Conservation (phyloP, 305 asterid species). For the Fraxinus angustifolia region DNA sequence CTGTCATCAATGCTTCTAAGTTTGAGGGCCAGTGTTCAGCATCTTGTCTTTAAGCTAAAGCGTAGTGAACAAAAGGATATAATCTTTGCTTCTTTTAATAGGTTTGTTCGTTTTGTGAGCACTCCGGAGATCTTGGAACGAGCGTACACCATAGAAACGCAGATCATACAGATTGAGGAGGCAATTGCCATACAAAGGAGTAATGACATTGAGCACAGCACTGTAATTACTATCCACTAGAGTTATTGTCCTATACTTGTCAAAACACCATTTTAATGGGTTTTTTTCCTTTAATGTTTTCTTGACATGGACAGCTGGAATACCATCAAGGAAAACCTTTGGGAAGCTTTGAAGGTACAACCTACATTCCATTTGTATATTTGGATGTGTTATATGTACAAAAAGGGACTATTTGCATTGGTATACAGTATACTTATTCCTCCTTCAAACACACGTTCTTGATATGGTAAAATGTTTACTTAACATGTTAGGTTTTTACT, state of each 20-base stretch:
- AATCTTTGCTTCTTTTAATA: slow-evolving; percentile 33
- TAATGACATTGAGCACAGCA: slow-evolving; percentile 48
- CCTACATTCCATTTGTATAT: slow-evolving; percentile 7
- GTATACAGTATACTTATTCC: neutral
- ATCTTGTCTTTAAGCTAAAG: slow-evolving; percentile 7
- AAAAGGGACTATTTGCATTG: slow-evolving; percentile 1
- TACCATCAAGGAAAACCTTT: slow-evolving; percentile 43
- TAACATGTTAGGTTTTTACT: neutral
- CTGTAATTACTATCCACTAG: slow-evolving; percentile 38
- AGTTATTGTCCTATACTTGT: slow-evolving; percentile 17
- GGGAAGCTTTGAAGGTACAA: slow-evolving; percentile 59
- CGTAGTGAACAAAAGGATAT: neutral
- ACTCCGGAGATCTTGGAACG: slow-evolving; percentile 97
- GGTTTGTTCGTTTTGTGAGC: slow-evolving; percentile 99
- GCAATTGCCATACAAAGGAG: slow-evolving; percentile 66
- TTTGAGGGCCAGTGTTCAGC: neutral
- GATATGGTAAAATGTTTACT: slow-evolving; percentile 3
- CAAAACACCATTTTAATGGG: neutral
- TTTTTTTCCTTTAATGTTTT: slow-evolving; percentile 9
- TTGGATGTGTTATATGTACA: neutral
- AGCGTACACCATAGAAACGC: slow-evolving; percentile 73
- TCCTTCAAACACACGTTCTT: neutral
- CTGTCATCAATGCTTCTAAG: slow-evolving; percentile 1
- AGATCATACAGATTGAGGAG: slow-evolving; percentile 84
- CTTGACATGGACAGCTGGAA: slow-evolving; percentile 49